Evolutionary conservation across 352 stramenopile species (phyloP).

Genomic region (Phytophthora vignae): DNA sequence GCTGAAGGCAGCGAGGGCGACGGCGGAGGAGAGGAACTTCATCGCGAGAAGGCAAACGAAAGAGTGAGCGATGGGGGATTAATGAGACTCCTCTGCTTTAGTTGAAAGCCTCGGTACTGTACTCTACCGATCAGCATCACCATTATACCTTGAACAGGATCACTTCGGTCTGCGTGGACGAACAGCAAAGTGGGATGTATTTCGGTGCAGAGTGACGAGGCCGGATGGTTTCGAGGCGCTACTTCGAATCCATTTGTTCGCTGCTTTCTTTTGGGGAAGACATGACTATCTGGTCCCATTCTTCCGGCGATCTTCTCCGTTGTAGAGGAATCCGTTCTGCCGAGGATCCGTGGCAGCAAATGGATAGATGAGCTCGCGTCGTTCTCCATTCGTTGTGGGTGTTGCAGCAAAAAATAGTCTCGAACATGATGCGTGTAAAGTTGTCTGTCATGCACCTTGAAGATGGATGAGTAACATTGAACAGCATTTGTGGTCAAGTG

Average conservation of each 20-base stretch:
- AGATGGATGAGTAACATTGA: background rate
- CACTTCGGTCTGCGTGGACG: slow-evolving; percentile 22
- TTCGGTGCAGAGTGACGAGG: no score
- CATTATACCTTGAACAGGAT: background rate
- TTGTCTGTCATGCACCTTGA: background rate
- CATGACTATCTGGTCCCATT: slow-evolving; percentile 12
- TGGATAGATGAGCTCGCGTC: slow-evolving; percentile 17
- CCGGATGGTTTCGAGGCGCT: background rate
- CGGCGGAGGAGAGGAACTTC: slow-evolving; percentile 28
- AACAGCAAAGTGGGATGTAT: background rate
- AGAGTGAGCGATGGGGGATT: slow-evolving; percentile 13
- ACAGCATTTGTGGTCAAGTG: background rate
- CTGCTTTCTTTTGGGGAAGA: slow-evolving; percentile 7
- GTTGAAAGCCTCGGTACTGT: no score
- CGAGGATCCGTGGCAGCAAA: slow-evolving; percentile 26
- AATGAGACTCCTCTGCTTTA: no score
- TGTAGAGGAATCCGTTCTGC: background rate
- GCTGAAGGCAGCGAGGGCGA: slow-evolving; percentile 1
- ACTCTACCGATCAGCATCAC: no score
- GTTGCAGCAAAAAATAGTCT: background rate
- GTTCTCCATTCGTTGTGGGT: slow-evolving; percentile 3
- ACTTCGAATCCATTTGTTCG: slow-evolving; percentile 18
- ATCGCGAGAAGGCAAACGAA: slow-evolving; percentile 21
- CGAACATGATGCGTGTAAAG: background rate
- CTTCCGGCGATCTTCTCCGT: slow-evolving; percentile 6